Base-by-base conservation (phyloP, 1,284 basidiomycete species). In the Coniferiporia sulphurascens region DNA sequence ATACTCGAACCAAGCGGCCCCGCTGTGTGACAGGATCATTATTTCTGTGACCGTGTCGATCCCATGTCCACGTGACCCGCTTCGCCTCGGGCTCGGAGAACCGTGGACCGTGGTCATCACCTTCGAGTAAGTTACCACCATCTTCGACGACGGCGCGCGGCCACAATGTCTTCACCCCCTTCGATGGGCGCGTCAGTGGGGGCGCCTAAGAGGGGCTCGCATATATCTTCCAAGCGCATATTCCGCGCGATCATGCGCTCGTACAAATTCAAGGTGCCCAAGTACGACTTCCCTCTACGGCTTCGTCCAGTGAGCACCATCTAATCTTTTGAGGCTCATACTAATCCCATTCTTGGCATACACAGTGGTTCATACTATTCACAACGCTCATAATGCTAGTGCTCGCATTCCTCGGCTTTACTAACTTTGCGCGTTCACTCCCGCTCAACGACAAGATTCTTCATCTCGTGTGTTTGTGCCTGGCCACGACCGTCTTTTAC, bases 381-480 rank as follows among this genome's bases (percentile, higher is more conserved):
- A 89, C 89, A 49, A 74, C 73, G 60, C 52, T 84, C 43, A 76
- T 87, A 53, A 87, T 91, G 82, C 66, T 86, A 35, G 59, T 82
- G 7, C 78, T 91, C 15, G 88, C 84, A 1, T 77, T 91, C 56
- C 73, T 92, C 9, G 88, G 90, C 2, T 84, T 92, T 71, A 88
- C 89, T 22, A 82, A 88, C 71, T 75, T 87, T 64, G 76, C 83
- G 17, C 76, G 77, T 61, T 72, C 81, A 3, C 70, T 93, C 9
- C 88, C 88, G 0, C 70, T 94, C 15, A 91, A 90, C 69, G 89
- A 91, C 81, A 93, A 94, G 73, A 67, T 94, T 12, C 73, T 94
- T 32, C 93, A 93, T 68, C 93, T 95, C 69, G 67, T 91, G 21
- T 92, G 90, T 70, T 87, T 96, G 65, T 78, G 78, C 61, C 63